Evolutionary conservation across 805 yeast genomes (phyloP).

Genomic region (Lachancea lanzarotensis): DNA sequence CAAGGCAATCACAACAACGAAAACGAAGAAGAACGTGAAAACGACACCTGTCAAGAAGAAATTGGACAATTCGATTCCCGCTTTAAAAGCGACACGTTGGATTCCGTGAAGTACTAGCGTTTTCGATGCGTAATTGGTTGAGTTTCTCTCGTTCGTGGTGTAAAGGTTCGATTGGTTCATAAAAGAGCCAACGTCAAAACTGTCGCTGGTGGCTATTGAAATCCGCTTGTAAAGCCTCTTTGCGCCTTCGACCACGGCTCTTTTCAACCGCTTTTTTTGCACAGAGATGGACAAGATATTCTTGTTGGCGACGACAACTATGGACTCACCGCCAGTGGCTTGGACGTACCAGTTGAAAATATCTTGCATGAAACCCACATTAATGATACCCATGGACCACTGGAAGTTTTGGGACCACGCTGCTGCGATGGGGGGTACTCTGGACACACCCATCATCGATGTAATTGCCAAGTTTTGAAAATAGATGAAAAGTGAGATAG

Average conservation of each 20-base stretch:
- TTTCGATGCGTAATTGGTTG: conserved; percentile 50
- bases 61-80: conserved; percentile 80
- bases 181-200: conserved; percentile 43
- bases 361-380: conserved; percentile 65
- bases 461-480: conserved; percentile 91
- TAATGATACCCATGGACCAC: conserved; percentile 93
- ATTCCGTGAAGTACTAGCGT: conserved; percentile 84
- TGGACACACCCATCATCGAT: conserved; percentile 90
- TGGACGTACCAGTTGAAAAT: conserved; percentile 93
- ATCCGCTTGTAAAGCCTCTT: conserved; percentile 33
- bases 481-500: conserved; percentile 85
- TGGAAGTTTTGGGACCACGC: conserved; percentile 97
- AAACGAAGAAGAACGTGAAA: conserved; percentile 73
- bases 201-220: conserved; percentile 27
- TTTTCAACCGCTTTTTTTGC: conserved; percentile 45
- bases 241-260: conserved; percentile 10
- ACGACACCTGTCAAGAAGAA: conserved; percentile 81
- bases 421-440: conserved; percentile 93
- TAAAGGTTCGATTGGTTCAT: conserved; percentile 48
- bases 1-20: conserved; percentile 48
- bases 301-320: conserved; percentile 62
- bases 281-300: conserved; percentile 74
- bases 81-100: conserved; percentile 80
- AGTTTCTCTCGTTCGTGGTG: conserved; percentile 64
- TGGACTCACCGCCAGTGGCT: conserved; percentile 84